Percentiles rank a stretch among this genome's conserved stretches.
phyloP scores from a whole-genome alignment of 1,284 basidiomycete genomes.

The Leccinum solheimii region DNA sequence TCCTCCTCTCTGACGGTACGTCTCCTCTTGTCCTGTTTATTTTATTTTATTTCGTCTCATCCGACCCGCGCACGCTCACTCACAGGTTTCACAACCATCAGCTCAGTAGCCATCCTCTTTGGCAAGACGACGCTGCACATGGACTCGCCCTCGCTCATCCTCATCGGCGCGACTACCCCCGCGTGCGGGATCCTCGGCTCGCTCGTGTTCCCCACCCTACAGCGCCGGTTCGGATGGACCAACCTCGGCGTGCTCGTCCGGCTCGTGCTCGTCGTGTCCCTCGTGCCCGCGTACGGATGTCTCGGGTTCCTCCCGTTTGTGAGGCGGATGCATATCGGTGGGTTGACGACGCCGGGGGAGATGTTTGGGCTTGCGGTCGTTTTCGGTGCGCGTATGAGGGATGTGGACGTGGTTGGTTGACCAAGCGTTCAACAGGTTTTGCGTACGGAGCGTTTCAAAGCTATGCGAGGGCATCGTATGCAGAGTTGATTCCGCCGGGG shows the following conservation, averaged over 20 bases:
- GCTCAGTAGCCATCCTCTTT: slow-evolving; percentile 72
- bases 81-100: slow-evolving; percentile 78
- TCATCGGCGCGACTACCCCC: slow-evolving; percentile 71
- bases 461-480: slow-evolving; percentile 78
- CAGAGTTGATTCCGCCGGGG: slow-evolving; percentile 73
- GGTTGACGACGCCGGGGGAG: slow-evolving; percentile 75
- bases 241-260: slow-evolving; percentile 68
- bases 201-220: slow-evolving; percentile 67
- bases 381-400: slow-evolving; percentile 55
- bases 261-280: slow-evolving; percentile 65
- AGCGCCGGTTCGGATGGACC: slow-evolving; percentile 59
- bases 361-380: slow-evolving; percentile 82
- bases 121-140: slow-evolving; percentile 75
- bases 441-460: slow-evolving; percentile 81
- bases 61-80: not conserved
- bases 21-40: not conserved
- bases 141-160: slow-evolving; percentile 65
- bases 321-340: slow-evolving; percentile 54
- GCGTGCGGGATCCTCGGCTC: slow-evolving; percentile 73
- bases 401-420: not conserved
- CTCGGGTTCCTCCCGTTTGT: slow-evolving; percentile 67
- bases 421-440: slow-evolving; percentile 38
- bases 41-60: not conserved
- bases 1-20: slow-evolving; percentile 85
- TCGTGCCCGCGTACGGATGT: slow-evolving; percentile 82